phyloP scores from a whole-genome alignment of 1,139 yeast species.

The Taphrina deformans region DNA sequence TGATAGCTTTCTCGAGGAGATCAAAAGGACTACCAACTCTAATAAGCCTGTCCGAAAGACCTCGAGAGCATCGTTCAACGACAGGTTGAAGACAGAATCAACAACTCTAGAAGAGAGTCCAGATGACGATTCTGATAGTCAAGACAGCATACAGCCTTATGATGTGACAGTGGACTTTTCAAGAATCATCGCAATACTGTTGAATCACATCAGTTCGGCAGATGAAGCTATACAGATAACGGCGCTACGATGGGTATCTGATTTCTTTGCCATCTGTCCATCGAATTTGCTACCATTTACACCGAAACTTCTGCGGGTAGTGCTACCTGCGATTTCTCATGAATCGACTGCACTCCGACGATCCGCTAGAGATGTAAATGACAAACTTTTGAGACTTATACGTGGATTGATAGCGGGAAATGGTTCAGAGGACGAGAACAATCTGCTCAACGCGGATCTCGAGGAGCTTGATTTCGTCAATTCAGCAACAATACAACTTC shows the following conservation, averaged over 20 bases:
- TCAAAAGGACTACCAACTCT: constrained; percentile 65
- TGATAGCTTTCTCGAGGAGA: constrained; percentile 75
- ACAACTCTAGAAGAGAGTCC: constrained; percentile 56
- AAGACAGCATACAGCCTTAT: constrained; percentile 47
- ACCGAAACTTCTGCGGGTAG: constrained; percentile 58
- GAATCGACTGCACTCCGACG: constrained; percentile 39
- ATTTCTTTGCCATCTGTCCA: constrained; percentile 73
- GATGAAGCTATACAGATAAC: constrained; percentile 79
- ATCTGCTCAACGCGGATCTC: constrained; percentile 2
- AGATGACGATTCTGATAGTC: constrained; percentile 14
- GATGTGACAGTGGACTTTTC: constrained; percentile 81
- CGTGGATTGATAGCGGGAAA: constrained; percentile 37
- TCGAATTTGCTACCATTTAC: constrained; percentile 66
- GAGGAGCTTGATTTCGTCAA: constrained; percentile 56
- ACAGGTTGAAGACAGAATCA: constrained; percentile 28
- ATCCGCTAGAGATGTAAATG: constrained; percentile 33
- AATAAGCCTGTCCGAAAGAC: constrained; percentile 26
- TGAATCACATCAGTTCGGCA: constrained; percentile 71
- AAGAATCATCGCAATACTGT: constrained; percentile 73
- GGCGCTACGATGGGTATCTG: constrained; percentile 79
- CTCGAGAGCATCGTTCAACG: background rate
- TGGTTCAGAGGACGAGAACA: constrained; percentile 36
- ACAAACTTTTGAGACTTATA: constrained; percentile 10
- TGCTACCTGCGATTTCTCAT: constrained; percentile 59
- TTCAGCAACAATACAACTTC: constrained; percentile 60